Percentiles rank a stretch among this genome's conserved stretches.
These are phyloP conservation scores for Pseudocercospora fuligena DNA, from an alignment of 2,329 filamentous ascomycete genomes.

Conservation along the genomic window DNA sequence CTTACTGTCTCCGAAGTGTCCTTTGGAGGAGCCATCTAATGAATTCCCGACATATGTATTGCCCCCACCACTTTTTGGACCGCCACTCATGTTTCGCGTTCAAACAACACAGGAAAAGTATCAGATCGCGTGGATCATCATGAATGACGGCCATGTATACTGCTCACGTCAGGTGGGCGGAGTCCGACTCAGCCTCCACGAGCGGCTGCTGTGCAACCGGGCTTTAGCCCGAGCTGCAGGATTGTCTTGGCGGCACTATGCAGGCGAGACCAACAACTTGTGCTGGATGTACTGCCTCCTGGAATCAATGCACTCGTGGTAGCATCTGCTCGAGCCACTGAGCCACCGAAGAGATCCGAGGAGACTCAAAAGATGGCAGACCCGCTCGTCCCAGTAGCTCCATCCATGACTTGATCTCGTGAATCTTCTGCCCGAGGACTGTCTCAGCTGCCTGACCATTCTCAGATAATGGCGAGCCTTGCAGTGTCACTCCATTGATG, in stretches of 20 bases:
- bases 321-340: slow-evolving; percentile 34
- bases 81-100: neutral
- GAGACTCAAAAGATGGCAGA: neutral
- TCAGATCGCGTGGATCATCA: neutral
- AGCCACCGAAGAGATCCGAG: slow-evolving; percentile 14
- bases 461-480: slow-evolving; percentile 26
- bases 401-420: slow-evolving; percentile 50
- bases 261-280: neutral
- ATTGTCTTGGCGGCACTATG: neutral
- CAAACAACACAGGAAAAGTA: neutral
- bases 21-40: neutral
- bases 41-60: neutral
- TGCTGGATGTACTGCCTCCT: neutral
- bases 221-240: neutral
- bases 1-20: slow-evolving; percentile 1
- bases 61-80: neutral
- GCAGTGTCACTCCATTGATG: slow-evolving; percentile 56
- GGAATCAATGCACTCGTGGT: slow-evolving; percentile 19
- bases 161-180: too few relatives aligned
- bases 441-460: slow-evolving; percentile 8
- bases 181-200: neutral
- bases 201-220: neutral
- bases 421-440: slow-evolving; percentile 49
- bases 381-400: neutral
- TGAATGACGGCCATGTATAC: neutral